A percentile compares a stretch with the other conserved stretches of the same genome.
Evolutionary conservation across 352 stramenopile genomes (phyloP).

Genomic region (Globisporangium canariense): DNA sequence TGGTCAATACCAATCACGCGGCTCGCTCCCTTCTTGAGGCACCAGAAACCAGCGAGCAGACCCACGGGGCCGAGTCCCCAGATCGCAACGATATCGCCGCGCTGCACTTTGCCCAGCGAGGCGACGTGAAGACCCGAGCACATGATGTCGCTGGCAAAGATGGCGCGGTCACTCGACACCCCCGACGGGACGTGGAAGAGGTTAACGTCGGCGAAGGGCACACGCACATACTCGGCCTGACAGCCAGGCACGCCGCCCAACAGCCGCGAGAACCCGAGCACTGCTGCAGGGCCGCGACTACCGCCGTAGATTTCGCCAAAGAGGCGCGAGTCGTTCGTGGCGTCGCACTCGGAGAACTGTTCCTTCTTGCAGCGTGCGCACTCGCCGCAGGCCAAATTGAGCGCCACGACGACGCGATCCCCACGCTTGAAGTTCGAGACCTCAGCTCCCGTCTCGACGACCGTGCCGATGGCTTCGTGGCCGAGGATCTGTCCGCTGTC

Average conservation of each 20-base stretch:
- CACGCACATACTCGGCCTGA: conserved; percentile 50
- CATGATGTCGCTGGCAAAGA: conserved; percentile 43
- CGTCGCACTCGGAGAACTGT: conserved; percentile 39
- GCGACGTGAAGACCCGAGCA: conserved; percentile 35
- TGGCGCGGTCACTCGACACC: conserved; percentile 33
- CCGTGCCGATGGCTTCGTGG: conserved; percentile 39
- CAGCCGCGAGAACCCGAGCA: conserved; percentile 36
- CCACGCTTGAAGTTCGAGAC: conserved; percentile 31
- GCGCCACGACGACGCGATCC: conserved; percentile 41
- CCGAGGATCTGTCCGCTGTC: conserved; percentile 38
- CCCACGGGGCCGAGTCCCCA: conserved; percentile 40
- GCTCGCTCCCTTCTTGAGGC: conserved; percentile 29
- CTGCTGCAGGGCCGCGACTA: conserved; percentile 22
- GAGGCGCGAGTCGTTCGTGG: conserved; percentile 38
- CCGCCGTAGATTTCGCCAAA: conserved; percentile 39
- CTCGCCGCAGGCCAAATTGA: conserved; percentile 37
- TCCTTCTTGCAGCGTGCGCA: conserved; percentile 31
- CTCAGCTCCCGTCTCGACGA: conserved; percentile 27
- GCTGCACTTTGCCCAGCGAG: conserved; percentile 23
- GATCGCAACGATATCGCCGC: conserved; percentile 36
- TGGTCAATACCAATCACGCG: conserved; percentile 40
- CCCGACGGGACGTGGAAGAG: conserved; percentile 22
- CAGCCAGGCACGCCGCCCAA: conserved; percentile 40
- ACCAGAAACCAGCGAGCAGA: conserved; percentile 30
- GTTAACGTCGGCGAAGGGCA: conserved; percentile 48